Percentiles rank a stretch among this genome's conserved stretches.
Conservation (phyloP, 1,284 basidiomycete genomes). For the Sphagnurus paluster region DNA sequence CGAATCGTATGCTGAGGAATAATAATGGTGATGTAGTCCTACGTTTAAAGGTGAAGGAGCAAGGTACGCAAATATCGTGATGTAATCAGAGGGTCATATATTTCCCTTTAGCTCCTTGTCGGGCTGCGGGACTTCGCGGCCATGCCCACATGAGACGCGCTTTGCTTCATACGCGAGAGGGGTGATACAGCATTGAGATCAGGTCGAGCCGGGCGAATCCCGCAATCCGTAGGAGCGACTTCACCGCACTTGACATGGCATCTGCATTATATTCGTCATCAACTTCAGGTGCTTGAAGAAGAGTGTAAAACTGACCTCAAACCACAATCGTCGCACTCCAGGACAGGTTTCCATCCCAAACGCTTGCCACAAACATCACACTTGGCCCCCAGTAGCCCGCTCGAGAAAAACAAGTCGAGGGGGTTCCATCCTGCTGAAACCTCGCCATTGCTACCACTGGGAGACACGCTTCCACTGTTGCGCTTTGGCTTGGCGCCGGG, state of each 20-base stretch:
- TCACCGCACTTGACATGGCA: conserved; percentile 85
- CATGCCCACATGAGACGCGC: conserved; percentile 27
- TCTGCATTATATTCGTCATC: conserved; percentile 36
- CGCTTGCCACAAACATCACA: conserved; percentile 83
- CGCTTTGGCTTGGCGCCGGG: conserved; percentile 63
- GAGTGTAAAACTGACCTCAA: conserved; percentile 49
- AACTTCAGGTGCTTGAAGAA: conserved; percentile 9
- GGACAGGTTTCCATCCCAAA: conserved; percentile 80
- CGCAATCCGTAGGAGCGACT: conserved; percentile 76
- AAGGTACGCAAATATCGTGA: conserved; percentile 1
- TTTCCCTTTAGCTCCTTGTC: conserved; percentile 12
- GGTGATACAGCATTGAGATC: conserved; percentile 34
- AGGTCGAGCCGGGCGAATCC: conserved; percentile 44
- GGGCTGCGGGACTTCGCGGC: conserved; percentile 29
- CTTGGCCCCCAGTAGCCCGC: conserved; percentile 65
- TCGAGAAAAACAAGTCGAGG: conserved; percentile 75
- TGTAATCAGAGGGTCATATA: not conserved
- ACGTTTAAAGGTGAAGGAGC: not conserved
- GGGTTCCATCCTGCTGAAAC: conserved; percentile 63
- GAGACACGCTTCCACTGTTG: conserved; percentile 32
- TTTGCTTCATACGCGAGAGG: conserved; percentile 37
- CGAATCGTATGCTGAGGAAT: no score
- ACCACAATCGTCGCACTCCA: conserved; percentile 90
- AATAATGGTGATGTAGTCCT: no score
- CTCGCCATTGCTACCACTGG: conserved; percentile 22